phyloP scores from a whole-genome alignment of 2,329 filamentous ascomycete genomes.

The Aspergillus unguis region DNA sequence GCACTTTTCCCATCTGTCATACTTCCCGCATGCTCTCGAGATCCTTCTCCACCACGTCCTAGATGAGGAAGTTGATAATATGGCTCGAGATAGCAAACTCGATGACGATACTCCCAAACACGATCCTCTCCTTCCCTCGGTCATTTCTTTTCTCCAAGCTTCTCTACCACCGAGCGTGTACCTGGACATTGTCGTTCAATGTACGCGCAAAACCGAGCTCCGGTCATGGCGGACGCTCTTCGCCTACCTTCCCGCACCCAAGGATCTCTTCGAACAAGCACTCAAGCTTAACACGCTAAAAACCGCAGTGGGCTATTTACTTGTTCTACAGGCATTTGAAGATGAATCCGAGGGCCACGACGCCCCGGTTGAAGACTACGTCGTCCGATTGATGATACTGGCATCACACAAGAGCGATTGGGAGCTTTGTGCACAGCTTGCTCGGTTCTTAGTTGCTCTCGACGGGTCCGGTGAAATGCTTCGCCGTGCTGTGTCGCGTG shows the following conservation, averaged over 20 bases:
- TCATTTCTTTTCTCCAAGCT: slow-evolving; percentile 63
- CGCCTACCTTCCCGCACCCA: slow-evolving; percentile 81
- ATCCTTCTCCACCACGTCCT: slow-evolving; percentile 88
- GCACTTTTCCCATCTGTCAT: slow-evolving; percentile 81
- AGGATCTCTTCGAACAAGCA: slow-evolving; percentile 90
- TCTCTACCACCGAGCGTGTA: slow-evolving; percentile 70
- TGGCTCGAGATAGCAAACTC: slow-evolving; percentile 27
- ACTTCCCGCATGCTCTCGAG: slow-evolving; percentile 90
- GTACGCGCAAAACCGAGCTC: slow-evolving; percentile 93
- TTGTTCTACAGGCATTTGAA: slow-evolving; percentile 81
- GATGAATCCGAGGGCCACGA: slow-evolving; percentile 48
- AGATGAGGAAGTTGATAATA: slow-evolving; percentile 84
- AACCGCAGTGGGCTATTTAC: slow-evolving; percentile 92
- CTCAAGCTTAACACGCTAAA: slow-evolving; percentile 81
- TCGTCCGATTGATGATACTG: slow-evolving; percentile 73
- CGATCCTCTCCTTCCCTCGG: slow-evolving; percentile 44
- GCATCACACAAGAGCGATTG: slow-evolving; percentile 85
- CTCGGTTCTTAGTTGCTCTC: slow-evolving; percentile 89
- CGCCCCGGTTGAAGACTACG: slow-evolving; percentile 54
- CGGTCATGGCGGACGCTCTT: slow-evolving; percentile 94
- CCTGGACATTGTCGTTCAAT: slow-evolving; percentile 92
- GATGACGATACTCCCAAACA: slow-evolving; percentile 25
- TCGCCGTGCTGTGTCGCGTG: slow-evolving; percentile 42
- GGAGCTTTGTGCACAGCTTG: slow-evolving; percentile 93
- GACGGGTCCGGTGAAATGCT: slow-evolving; percentile 82